phyloP scores from a whole-genome alignment of 495 filamentous ascomycete genomes.

The Parachaetomium inaequale region DNA sequence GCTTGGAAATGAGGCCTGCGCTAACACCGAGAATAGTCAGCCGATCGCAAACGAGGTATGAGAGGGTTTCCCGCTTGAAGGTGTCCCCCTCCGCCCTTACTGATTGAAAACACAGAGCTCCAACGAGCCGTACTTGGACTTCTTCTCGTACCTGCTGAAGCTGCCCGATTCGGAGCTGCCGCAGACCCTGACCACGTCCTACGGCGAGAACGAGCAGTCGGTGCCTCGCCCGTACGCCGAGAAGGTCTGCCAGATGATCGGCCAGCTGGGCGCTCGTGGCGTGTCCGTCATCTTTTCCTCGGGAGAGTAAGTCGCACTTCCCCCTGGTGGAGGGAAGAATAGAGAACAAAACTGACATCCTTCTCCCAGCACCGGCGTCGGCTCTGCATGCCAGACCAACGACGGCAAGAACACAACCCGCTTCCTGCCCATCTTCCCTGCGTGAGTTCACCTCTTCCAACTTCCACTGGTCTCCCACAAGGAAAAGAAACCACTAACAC shows the following conservation, averaged over 20 bases:
- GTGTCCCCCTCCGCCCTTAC: not conserved
- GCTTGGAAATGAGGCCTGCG: not conserved
- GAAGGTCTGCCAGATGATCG: conserved; percentile 65
- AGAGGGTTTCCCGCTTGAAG: not conserved
- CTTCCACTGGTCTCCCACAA: not conserved
- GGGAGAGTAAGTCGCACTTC: conserved; percentile 55
- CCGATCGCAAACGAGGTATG: conserved; percentile 2
- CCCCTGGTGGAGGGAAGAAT: conserved; percentile 55
- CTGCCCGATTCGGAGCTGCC: conserved; percentile 53
- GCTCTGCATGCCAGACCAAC: conserved; percentile 10
- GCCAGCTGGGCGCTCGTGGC: conserved; percentile 66
- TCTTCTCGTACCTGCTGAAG: conserved; percentile 54
- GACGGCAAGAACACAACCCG: conserved; percentile 61
- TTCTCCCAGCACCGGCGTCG: conserved; percentile 44
- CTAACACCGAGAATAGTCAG: conserved; percentile 40
- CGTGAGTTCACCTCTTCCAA: not conserved
- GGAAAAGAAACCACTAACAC: not conserved
- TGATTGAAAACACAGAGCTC: conserved; percentile 33
- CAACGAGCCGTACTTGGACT: conserved; percentile 79
- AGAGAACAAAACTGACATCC: conserved; percentile 37
- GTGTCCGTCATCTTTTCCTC: conserved; percentile 71
- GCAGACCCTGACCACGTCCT: conserved; percentile 72
- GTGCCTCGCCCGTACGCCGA: conserved; percentile 64
- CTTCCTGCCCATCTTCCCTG: conserved; percentile 55
- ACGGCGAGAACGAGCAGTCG: conserved; percentile 77